Conservation (phyloP, 1,139 yeast species). For the Pichia sp. region DNA sequence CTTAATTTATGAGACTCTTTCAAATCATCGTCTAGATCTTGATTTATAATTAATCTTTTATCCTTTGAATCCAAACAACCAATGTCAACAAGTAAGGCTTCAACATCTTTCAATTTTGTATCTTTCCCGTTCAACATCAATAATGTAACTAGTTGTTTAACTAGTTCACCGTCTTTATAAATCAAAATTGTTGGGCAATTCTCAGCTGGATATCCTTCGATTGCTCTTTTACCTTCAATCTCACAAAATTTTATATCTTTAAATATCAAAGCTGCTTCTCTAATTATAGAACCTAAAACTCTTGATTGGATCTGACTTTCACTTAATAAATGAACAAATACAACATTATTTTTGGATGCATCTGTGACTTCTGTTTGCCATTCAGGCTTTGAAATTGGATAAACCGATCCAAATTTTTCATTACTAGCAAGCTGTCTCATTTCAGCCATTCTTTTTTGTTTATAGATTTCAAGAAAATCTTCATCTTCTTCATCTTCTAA, state of each 20-base stretch:
- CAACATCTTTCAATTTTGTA: slow-evolving; percentile 62
- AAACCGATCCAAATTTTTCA: slow-evolving; percentile 70
- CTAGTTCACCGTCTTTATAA: slow-evolving; percentile 68
- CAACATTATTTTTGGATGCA: slow-evolving; percentile 56
- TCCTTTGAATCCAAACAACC: slow-evolving; percentile 64
- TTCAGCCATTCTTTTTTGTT: slow-evolving; percentile 70
- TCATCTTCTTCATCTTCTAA: slow-evolving; percentile 31
- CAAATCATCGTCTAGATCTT: slow-evolving; percentile 50
- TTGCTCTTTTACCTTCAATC: slow-evolving; percentile 81
- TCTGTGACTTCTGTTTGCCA: slow-evolving; percentile 80
- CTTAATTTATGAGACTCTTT: slow-evolving; percentile 44
- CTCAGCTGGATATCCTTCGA: slow-evolving; percentile 82
- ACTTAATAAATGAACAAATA: slow-evolving; percentile 71
- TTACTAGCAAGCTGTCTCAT: slow-evolving; percentile 52
- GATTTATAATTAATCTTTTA: slow-evolving; percentile 56
- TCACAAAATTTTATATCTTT: slow-evolving; percentile 89
- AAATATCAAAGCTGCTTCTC: slow-evolving; percentile 47
- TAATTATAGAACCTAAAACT: slow-evolving; percentile 51
- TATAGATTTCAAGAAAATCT: slow-evolving; percentile 43
- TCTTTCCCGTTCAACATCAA: slow-evolving; percentile 80
- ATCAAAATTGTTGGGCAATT: slow-evolving; percentile 89
- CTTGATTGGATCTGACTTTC: slow-evolving; percentile 70
- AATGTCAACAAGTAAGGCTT: slow-evolving; percentile 55
- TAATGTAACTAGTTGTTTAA: slow-evolving; percentile 73
- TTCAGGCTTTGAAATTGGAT: slow-evolving; percentile 77